Base-by-base conservation (phyloP, 1,284 basidiomycete genomes). In the Leccinum subrobustum region DNA sequence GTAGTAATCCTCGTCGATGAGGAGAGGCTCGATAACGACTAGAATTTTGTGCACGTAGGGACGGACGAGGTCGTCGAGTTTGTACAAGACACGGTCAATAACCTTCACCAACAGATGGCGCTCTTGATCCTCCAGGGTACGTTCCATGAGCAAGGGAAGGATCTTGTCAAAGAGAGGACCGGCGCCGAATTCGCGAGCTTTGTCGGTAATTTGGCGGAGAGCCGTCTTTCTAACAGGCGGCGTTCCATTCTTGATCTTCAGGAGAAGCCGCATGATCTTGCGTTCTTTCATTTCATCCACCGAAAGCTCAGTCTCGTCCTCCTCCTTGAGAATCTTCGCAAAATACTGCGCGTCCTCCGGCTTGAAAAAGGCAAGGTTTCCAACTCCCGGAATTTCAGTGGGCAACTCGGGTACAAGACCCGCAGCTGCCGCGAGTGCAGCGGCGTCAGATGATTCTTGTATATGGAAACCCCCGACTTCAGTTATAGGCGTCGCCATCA, bases 101-200 rank as follows among this genome's bases (percentile, higher is more conserved):
- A 99, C 97, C 79, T 99, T 99, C 77, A 99, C 97, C 64, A 99
- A 87, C 59, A 99, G 77, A 78, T 99, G 97, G 4, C 96, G 92
- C 71, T 99, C 97, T 78, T 99, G 96, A 68, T 99, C 97, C 78
- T 99, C 97, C 52, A 99, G 85, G 0, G 95, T 98, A 25, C 96
- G 89, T 76, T 99, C 97, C 97, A 99, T 99, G 65, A 99, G 89
- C 57, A 99, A 81, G 0, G 96, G 97, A 9, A 99, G 82, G 65
- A 99, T 99, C 78, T 99, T 99, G 81, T 99, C 97, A 76, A 99
- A 99, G 7, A 99, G 83, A n/a, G 97, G 97, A 23, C 96, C 96
- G 27, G 97, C 96, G 58, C 96, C 96, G 65, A 99, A 98, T 71
- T 99, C 95, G 67, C 96, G 91, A 63, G 97, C 97, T 75, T 98